phyloP scores from a whole-genome alignment of 2,329 filamentous ascomycete species.

The Blumeriella jaapii region DNA sequence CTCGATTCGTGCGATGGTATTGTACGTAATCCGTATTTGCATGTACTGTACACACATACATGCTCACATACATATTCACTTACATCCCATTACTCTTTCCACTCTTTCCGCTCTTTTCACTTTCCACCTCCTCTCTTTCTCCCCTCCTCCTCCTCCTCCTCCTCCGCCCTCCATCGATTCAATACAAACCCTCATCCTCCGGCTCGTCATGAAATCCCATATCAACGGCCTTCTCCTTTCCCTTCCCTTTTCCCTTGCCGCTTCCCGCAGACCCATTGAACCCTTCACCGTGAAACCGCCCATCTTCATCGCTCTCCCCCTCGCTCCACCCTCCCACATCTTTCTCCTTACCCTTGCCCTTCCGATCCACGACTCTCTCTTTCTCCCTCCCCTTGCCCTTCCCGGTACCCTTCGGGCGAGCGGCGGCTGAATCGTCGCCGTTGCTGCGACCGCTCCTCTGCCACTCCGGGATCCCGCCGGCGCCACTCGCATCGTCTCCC shows the following conservation, averaged over 20 bases:
- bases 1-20: too few relatives aligned
- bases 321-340: conserved; percentile 26
- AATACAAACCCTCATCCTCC: conserved; percentile 10
- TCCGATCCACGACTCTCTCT: conserved; percentile 16
- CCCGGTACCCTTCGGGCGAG: conserved; percentile 11
- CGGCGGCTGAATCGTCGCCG: conserved; percentile 2
- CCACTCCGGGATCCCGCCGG: conserved; percentile 5
- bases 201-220: conserved; percentile 28
- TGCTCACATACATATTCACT: too few relatives aligned
- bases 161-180: not conserved
- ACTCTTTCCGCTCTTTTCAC: too few relatives aligned
- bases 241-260: conserved; percentile 28
- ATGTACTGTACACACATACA: too few relatives aligned
- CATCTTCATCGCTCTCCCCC: conserved; percentile 27
- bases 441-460: conserved; percentile 5
- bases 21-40: too few relatives aligned
- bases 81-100: too few relatives aligned
- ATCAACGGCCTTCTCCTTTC: conserved; percentile 40
- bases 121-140: too few relatives aligned
- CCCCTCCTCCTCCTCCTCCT: too few relatives aligned
- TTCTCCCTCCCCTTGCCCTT: conserved; percentile 21
- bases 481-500: conserved; percentile 14
- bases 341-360: conserved; percentile 30
- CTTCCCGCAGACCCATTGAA: conserved; percentile 8
- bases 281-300: conserved; percentile 13